A percentile compares a stretch with the other conserved stretches of the same genome.
Conservation (phyloP, 2,329 filamentous ascomycete genomes). For the Davidsoniella virescens region DNA sequence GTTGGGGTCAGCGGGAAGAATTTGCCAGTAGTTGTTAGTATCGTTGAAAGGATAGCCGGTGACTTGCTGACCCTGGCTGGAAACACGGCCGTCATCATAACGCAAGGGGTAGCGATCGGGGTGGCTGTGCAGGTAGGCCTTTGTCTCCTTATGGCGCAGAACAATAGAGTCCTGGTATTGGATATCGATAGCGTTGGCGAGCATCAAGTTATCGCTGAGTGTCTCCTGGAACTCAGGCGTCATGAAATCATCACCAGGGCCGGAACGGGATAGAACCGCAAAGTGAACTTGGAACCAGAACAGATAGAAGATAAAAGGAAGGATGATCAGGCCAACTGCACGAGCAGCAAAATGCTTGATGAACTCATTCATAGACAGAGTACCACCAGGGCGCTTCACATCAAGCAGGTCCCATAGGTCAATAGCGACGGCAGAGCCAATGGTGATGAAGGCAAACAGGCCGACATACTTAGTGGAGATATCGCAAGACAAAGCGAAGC, state of each 20-base stretch:
- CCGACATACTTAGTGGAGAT: constrained; percentile 98
- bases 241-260: constrained; percentile 98
- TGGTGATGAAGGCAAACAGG: constrained; percentile 89
- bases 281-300: constrained; percentile 99
- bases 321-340: constrained; percentile 66
- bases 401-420: constrained; percentile 92
- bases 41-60: constrained; percentile 97
- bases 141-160: constrained; percentile 92
- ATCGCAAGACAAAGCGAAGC: constrained; percentile 87
- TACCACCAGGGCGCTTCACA: constrained; percentile 66
- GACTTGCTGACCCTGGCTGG: constrained; percentile 93
- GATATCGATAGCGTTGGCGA: constrained; percentile 68
- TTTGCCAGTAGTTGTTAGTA: constrained; percentile 97
- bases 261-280: constrained; percentile 69
- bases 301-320: constrained; percentile 94
- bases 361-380: constrained; percentile 66
- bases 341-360: constrained; percentile 81
- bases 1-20: constrained; percentile 52
- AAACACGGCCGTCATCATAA: constrained; percentile 94
- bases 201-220: constrained; percentile 84
- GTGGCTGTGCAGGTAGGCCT: constrained; percentile 90
- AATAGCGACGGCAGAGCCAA: constrained; percentile 83
- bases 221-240: constrained; percentile 96
- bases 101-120: constrained; percentile 75
- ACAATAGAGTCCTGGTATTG: constrained; percentile 82